Evolutionary conservation across 176 grass and related monocot genomes (phyloP).

Genomic region (Lolium multiflorum): DNA sequence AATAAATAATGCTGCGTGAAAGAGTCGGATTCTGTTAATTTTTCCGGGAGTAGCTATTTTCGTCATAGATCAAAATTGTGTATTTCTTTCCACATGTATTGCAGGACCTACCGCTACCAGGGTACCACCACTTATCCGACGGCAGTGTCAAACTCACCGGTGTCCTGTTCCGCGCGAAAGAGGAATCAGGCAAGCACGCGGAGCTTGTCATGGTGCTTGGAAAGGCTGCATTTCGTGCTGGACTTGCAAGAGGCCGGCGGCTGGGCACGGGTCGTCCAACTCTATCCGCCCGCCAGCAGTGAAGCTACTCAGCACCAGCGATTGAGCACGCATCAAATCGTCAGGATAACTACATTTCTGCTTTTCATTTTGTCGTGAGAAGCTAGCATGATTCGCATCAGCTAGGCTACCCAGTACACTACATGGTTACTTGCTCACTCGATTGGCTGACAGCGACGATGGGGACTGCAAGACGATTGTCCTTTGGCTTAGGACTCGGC

Average conservation of each 20-base stretch:
- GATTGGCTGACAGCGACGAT: too few relatives aligned
- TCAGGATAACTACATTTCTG: not conserved
- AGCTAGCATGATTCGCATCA: not conserved
- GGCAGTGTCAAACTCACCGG: too few relatives aligned
- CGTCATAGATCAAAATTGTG: too few relatives aligned
- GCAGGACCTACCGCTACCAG: too few relatives aligned
- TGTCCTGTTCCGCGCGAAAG: too few relatives aligned
- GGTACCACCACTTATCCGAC: too few relatives aligned
- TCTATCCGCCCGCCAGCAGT: constrained; percentile 43
- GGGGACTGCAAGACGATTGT: too few relatives aligned
- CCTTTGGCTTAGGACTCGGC: too few relatives aligned
- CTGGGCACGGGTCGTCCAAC: not conserved
- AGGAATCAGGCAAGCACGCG: constrained; percentile 5
- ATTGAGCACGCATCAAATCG: not conserved
- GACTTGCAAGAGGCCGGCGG: not conserved
- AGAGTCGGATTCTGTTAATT: too few relatives aligned
- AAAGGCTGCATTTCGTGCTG: not conserved
- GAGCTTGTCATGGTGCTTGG: not conserved
- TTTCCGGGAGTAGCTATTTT: too few relatives aligned
- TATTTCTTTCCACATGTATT: too few relatives aligned
- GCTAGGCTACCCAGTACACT: not conserved
- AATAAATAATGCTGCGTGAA: too few relatives aligned
- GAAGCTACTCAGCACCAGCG: constrained; percentile 11
- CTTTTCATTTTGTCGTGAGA: not conserved
- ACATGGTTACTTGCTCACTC: not conserved